phyloP scores from a whole-genome alignment of 1,284 basidiomycete species.

The Microbotryum saponariae region DNA sequence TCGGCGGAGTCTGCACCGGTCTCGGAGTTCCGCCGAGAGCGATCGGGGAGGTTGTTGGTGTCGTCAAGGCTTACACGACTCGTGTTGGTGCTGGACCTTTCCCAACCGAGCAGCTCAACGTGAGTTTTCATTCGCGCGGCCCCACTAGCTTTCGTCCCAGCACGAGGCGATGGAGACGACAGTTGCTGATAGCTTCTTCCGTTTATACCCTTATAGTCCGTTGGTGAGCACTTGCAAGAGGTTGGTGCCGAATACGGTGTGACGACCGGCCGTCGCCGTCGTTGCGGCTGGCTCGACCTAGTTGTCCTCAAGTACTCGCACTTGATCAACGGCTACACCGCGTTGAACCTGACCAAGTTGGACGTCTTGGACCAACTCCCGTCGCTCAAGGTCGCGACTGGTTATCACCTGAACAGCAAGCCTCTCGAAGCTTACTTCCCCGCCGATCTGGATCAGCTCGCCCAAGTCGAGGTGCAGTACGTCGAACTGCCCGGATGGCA shows the following conservation, averaged over 20 bases:
- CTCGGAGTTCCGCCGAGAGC: conserved; percentile 84
- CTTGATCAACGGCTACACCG: conserved; percentile 92
- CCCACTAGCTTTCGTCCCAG: background rate
- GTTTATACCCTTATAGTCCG: conserved; percentile 48
- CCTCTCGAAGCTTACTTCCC: conserved; percentile 74
- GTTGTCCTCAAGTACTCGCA: conserved; percentile 89
- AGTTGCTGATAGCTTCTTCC: background rate
- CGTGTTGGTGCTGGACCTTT: conserved; percentile 96
- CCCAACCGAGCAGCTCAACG: conserved; percentile 89
- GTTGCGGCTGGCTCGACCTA: conserved; percentile 96
- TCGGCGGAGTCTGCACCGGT: conserved; percentile 93
- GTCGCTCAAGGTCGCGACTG: conserved; percentile 82
- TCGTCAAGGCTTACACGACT: conserved; percentile 96
- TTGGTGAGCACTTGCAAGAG: conserved; percentile 84
- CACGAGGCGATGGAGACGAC: background rate
- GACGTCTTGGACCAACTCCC: conserved; percentile 79
- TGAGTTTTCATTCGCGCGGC: conserved; percentile 41
- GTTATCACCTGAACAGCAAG: conserved; percentile 70
- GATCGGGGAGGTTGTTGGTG: conserved; percentile 79
- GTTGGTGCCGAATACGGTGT: conserved; percentile 86
- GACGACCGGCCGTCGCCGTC: conserved; percentile 82
- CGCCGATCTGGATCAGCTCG: conserved; percentile 40
- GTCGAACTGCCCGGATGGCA: conserved; percentile 90
- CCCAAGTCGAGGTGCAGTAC: conserved; percentile 76
- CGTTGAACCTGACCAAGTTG: conserved; percentile 90